phyloP scores from a whole-genome alignment of 495 filamentous ascomycete genomes.

The Penicillium soppii region DNA sequence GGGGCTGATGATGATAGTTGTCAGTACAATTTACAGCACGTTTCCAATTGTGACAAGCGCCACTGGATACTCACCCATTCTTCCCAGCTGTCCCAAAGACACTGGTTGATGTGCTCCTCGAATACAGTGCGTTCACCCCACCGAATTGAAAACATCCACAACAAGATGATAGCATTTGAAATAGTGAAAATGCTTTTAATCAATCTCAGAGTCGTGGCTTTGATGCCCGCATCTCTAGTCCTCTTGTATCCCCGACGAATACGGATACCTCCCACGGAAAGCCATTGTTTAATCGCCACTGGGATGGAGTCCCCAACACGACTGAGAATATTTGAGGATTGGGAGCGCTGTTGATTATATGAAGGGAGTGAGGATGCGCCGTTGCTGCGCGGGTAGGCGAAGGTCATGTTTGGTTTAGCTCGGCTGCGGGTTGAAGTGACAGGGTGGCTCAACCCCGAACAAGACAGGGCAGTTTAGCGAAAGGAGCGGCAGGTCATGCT shows the following conservation, averaged over 20 bases:
- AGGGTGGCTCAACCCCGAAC: constrained; percentile 11
- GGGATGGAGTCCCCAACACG: constrained; percentile 21
- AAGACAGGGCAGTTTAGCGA: constrained; percentile 11
- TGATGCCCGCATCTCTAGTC: constrained; percentile 12
- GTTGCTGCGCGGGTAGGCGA: constrained; percentile 34
- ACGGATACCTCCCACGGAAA: constrained; percentile 14
- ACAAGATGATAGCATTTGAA: constrained; percentile 60
- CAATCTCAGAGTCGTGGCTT: constrained; percentile 7
- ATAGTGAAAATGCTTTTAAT: constrained; percentile 51
- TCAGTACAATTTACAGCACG: constrained; percentile 6
- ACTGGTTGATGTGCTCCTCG: constrained; percentile 61
- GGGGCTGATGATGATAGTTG: constrained; percentile 53
- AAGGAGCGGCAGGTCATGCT: constrained; percentile 27
- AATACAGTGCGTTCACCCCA: constrained; percentile 88
- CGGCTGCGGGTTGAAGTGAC: constrained; percentile 1
- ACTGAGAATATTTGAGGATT: constrained; percentile 4
- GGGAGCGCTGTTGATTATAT: constrained; percentile 17
- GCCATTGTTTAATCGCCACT: constrained; percentile 24
- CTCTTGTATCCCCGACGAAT: constrained; percentile 6
- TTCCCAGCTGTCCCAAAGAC: constrained; percentile 86
- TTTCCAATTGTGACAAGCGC: neutral
- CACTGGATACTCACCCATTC: constrained; percentile 69
- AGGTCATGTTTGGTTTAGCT: constrained; percentile 37
- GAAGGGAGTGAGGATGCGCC: constrained; percentile 32
- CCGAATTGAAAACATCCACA: constrained; percentile 79